Evolutionary conservation across 805 yeast species (phyloP).

Genomic region (Candida glaebosa): DNA sequence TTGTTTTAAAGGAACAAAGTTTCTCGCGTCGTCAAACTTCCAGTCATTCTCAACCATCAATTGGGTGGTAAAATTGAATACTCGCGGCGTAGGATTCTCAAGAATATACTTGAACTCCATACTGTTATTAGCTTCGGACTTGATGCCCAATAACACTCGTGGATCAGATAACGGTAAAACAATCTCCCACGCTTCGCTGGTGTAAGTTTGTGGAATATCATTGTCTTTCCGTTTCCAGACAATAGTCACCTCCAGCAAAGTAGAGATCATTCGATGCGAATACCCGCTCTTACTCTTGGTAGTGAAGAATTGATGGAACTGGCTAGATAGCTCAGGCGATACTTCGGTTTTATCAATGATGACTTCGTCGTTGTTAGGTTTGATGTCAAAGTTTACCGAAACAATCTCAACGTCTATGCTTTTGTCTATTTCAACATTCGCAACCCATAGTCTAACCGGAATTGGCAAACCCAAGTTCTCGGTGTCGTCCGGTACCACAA

Average conservation of each 20-base stretch:
- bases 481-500: constrained; percentile 18
- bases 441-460: constrained; percentile 30
- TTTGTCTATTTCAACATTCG: constrained; percentile 12
- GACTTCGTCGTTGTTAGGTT: constrained; percentile 26
- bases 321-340: background rate
- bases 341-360: constrained; percentile 13
- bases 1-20: constrained; percentile 29
- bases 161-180: constrained; percentile 67
- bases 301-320: constrained; percentile 21
- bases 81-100: constrained; percentile 73
- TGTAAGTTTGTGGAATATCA: constrained; percentile 23
- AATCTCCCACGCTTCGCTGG: constrained; percentile 45
- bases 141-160: constrained; percentile 49
- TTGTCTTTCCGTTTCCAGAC: constrained; percentile 31
- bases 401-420: constrained; percentile 12
- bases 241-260: constrained; percentile 21
- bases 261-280: constrained; percentile 35
- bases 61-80: constrained; percentile 58
- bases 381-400: constrained; percentile 16
- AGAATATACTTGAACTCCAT: constrained; percentile 46
- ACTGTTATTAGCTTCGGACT: constrained; percentile 12
- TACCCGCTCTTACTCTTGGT: constrained; percentile 38
- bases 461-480: constrained; percentile 25
- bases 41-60: constrained; percentile 27
- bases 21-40: constrained; percentile 20